Percentiles rank a stretch among this genome's conserved stretches.
phyloP scores from a whole-genome alignment of 352 stramenopile genomes.

The Phytophthora cactorum region DNA sequence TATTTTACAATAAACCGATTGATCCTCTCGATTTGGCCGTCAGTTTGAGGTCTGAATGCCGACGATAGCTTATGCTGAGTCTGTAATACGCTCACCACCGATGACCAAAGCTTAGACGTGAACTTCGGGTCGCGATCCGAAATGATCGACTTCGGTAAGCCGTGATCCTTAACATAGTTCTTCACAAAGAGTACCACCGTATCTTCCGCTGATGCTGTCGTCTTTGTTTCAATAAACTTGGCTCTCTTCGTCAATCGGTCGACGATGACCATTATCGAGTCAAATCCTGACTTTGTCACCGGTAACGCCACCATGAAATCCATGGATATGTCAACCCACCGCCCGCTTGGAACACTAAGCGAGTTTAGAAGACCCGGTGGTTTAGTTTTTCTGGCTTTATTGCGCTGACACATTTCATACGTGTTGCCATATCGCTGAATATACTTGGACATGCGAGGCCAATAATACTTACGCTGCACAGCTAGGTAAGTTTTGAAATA shows the following conservation, averaged over 20 bases:
- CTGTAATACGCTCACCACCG: neutral
- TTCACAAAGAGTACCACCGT: neutral
- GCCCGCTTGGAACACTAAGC: constrained; percentile 2
- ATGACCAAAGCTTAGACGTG: neutral
- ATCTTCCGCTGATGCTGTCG: neutral
- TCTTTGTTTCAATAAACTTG: neutral
- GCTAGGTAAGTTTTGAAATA: constrained; percentile 16
- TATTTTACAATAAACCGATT: constrained; percentile 11
- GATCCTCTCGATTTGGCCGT: constrained; percentile 8
- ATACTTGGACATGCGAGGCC: constrained; percentile 18
- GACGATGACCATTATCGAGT: constrained; percentile 4
- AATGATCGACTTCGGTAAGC: neutral
- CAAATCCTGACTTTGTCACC: neutral
- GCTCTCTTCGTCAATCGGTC: neutral
- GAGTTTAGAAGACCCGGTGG: constrained; percentile 15
- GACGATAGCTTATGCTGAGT: neutral
- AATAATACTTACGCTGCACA: constrained; percentile 13
- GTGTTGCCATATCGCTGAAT: constrained; percentile 28
- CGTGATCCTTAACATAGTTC: neutral
- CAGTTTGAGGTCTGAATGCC: neutral
- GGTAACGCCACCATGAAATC: constrained; percentile 17
- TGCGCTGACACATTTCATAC: constrained; percentile 18
- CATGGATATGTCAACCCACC: constrained; percentile 25
- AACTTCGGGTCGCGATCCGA: neutral
- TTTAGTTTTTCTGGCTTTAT: constrained; percentile 20